Percentiles rank a stretch among this genome's conserved stretches.
Evolutionary conservation across 495 filamentous ascomycete genomes (phyloP).

Genomic region (Penicillium maclennaniae): DNA sequence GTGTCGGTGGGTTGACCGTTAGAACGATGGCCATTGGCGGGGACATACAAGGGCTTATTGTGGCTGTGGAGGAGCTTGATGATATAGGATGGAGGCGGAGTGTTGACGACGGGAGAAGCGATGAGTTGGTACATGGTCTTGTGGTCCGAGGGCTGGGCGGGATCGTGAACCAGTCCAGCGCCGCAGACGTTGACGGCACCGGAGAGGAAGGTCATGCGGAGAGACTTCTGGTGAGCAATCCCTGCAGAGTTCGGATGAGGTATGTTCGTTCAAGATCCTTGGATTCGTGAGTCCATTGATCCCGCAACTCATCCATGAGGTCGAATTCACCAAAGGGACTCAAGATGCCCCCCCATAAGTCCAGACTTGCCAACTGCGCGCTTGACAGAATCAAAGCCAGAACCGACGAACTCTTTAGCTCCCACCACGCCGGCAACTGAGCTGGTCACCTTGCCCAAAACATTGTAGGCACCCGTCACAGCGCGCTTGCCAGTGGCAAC

Average conservation of each 20-base stretch:
- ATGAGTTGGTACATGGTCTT: constrained; percentile 99
- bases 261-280: constrained; percentile 98
- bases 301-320: constrained; percentile 86
- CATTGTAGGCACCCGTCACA: constrained; percentile 90
- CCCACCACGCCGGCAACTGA: constrained; percentile 93
- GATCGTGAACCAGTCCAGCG: constrained; percentile 93
- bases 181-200: constrained; percentile 90
- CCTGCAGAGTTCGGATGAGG: constrained; percentile 89
- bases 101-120: constrained; percentile 84
- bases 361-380: constrained; percentile 92
- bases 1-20: constrained; percentile 62
- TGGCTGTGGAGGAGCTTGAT: constrained; percentile 84
- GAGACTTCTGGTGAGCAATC: constrained; percentile 89
- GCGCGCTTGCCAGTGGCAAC: constrained; percentile 95
- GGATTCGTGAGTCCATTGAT: constrained; percentile 96
- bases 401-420: constrained; percentile 83
- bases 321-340: constrained; percentile 98
- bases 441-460: constrained; percentile 88
- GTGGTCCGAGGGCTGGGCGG: constrained; percentile 82
- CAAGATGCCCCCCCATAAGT: constrained; percentile 84
- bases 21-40: constrained; percentile 82
- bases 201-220: constrained; percentile 94
- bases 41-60: constrained; percentile 85
- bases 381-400: constrained; percentile 91
- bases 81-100: constrained; percentile 76